Evolutionary conservation across 768 basidiomycete species (phyloP).

Genomic region (Serendipita sp.): DNA sequence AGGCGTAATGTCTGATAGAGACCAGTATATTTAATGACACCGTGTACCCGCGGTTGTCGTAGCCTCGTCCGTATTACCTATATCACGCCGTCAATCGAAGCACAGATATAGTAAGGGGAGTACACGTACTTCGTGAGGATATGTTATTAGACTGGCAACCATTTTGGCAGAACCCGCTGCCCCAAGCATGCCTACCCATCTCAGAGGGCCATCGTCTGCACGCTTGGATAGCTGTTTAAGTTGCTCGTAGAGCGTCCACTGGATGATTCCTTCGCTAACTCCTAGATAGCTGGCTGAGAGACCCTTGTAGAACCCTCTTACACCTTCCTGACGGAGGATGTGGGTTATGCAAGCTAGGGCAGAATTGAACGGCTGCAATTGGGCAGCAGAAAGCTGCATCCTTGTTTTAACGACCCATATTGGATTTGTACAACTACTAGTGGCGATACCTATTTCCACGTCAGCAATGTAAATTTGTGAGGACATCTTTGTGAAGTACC

Average conservation of each 20-base stretch:
- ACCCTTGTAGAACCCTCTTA: conserved; percentile 86
- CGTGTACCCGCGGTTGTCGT: conserved; percentile 70
- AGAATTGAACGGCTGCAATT: conserved; percentile 15
- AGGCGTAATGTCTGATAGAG: conserved; percentile 70
- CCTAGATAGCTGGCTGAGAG: conserved; percentile 89
- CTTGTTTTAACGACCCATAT: conserved; percentile 99
- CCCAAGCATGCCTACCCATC: conserved; percentile 71
- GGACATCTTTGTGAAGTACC: conserved; percentile 11
- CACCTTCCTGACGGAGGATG: conserved; percentile 67
- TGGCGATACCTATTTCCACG: conserved; percentile 43
- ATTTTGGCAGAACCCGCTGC: conserved; percentile 89
- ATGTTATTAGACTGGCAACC: conserved; percentile 86
- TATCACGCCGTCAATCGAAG: background rate
- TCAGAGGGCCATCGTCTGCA: conserved; percentile 37
- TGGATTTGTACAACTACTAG: conserved; percentile 86
- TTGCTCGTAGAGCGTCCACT: conserved; percentile 93
- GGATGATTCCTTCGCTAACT: conserved; percentile 89
- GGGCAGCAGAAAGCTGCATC: conserved; percentile 50
- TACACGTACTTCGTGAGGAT: conserved; percentile 80
- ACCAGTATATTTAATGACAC: conserved; percentile 70
- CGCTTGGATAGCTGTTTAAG: conserved; percentile 44
- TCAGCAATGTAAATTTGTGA: background rate
- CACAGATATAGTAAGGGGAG: background rate
- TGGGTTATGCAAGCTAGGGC: conserved; percentile 35
- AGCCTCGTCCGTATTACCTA: conserved; percentile 66